Evolutionary conservation across 106 monocot species (phyloP).

Genomic region (Acorus gramineus): DNA sequence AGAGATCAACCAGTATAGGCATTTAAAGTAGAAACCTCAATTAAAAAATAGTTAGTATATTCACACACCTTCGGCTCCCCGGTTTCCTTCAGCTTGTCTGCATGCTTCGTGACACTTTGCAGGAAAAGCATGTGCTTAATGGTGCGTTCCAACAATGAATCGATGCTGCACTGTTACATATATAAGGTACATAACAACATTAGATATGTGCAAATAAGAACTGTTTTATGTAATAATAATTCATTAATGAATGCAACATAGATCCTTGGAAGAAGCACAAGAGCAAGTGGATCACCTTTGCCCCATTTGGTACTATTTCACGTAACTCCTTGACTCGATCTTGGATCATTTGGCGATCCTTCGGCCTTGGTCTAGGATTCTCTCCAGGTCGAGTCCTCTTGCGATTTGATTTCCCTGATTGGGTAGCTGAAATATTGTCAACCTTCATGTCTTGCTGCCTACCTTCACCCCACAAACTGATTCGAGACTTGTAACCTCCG

Average conservation of each 20-base stretch:
- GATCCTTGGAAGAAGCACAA: neutral
- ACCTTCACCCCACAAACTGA: constrained; percentile 60
- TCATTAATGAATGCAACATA: no score
- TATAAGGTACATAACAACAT: neutral
- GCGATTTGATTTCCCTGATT: constrained; percentile 37
- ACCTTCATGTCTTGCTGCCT: constrained; percentile 21
- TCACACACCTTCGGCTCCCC: constrained; percentile 61
- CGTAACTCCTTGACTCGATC: constrained; percentile 89
- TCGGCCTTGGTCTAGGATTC: constrained; percentile 66
- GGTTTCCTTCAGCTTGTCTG: constrained; percentile 59
- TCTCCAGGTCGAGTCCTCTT: constrained; percentile 78
- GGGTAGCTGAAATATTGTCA: constrained; percentile 25
- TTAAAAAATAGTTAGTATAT: no score
- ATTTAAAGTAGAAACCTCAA: no score
- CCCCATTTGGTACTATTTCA: constrained; percentile 89
- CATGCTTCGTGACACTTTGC: constrained; percentile 84
- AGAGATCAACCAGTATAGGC: no score
- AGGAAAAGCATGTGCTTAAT: constrained; percentile 93
- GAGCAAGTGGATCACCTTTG: constrained; percentile 39
- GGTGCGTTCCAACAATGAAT: constrained; percentile 75
- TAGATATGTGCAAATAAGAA: neutral
- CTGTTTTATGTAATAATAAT: no score
- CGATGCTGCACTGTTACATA: constrained; percentile 74
- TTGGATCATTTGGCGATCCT: constrained; percentile 89
- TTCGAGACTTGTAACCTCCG: constrained; percentile 49